Conservation (phyloP, 495 filamentous ascomycete species). For the Cetradonia linearis region DNA sequence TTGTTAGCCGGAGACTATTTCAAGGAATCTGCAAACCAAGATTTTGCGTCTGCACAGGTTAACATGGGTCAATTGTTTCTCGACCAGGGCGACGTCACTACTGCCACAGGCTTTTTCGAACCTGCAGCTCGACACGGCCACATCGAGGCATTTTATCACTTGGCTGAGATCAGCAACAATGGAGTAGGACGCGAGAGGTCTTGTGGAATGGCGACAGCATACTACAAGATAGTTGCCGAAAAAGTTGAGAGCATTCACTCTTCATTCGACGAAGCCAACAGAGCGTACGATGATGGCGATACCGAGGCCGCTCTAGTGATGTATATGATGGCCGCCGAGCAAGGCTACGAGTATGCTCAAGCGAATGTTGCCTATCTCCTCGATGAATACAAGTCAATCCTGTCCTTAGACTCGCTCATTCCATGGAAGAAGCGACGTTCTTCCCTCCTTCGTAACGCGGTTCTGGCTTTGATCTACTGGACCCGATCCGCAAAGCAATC, state of each 20-base stretch:
- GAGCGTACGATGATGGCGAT: slow-evolving; percentile 75
- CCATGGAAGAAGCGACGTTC: slow-evolving; percentile 39
- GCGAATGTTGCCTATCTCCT: slow-evolving; percentile 89
- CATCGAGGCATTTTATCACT: slow-evolving; percentile 91
- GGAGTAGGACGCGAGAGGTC: slow-evolving; percentile 72
- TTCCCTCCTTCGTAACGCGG: slow-evolving; percentile 54
- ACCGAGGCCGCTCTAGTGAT: slow-evolving; percentile 73
- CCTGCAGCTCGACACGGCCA: slow-evolving; percentile 79
- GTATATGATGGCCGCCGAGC: slow-evolving; percentile 88
- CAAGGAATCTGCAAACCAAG: slow-evolving; percentile 72
- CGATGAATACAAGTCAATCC: slow-evolving; percentile 63
- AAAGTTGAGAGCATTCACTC: slow-evolving; percentile 77
- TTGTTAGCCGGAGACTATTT: slow-evolving; percentile 69
- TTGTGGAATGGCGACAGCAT: slow-evolving; percentile 69
- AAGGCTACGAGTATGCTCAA: slow-evolving; percentile 88
- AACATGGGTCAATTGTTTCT: slow-evolving; percentile 77
- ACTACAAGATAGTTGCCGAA: slow-evolving; percentile 94
- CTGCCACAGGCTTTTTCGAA: slow-evolving; percentile 81
- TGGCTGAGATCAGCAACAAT: slow-evolving; percentile 78
- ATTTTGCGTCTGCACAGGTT: slow-evolving; percentile 73
- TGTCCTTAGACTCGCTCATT: slow-evolving; percentile 40
- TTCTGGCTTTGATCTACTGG: slow-evolving; percentile 86
- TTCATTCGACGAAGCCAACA: slow-evolving; percentile 76
- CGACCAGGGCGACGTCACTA: slow-evolving; percentile 71
- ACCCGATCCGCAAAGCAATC: slow-evolving; percentile 87